phyloP scores from a whole-genome alignment of 2,329 filamentous ascomycete species.

The Aschersonia sp. region DNA sequence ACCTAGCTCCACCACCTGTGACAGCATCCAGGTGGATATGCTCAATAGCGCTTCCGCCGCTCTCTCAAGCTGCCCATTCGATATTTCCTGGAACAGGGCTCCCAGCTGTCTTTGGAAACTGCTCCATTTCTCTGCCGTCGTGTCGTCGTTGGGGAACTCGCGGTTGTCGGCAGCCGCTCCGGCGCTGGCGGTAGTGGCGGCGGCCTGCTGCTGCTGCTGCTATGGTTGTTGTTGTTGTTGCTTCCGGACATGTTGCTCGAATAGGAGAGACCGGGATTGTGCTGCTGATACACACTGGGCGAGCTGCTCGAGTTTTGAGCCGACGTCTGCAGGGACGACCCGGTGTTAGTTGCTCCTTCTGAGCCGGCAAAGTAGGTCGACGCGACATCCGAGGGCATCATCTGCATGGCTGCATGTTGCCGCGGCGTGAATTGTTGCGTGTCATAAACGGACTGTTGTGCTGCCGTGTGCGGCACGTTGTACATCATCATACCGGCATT shows the following conservation, averaged over 20 bases:
- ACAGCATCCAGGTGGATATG: conserved; percentile 40
- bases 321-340: conserved; percentile 37
- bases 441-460: conserved; percentile 58
- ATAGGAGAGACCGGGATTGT: conserved; percentile 42
- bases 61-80: conserved; percentile 31
- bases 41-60: conserved; percentile 37
- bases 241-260: conserved; percentile 30
- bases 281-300: conserved; percentile 52
- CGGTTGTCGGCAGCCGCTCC: conserved; percentile 31
- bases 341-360: conserved; percentile 29
- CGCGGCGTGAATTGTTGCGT: conserved; percentile 60
- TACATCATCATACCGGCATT: conserved; percentile 61
- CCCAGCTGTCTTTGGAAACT: conserved; percentile 47
- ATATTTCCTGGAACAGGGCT: conserved; percentile 57
- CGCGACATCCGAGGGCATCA: conserved; percentile 35
- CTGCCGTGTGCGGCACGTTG: conserved; percentile 51
- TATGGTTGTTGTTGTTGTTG: conserved; percentile 17
- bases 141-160: conserved; percentile 41
- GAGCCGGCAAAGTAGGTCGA: conserved; percentile 53
- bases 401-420: conserved; percentile 64
- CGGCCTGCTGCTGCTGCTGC: background rate
- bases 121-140: conserved; percentile 54
- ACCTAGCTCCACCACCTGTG: conserved; percentile 41
- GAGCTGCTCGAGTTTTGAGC: conserved; percentile 31
- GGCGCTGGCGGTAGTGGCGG: conserved; percentile 9